Percentiles rank a stretch among this genome's conserved stretches.
These are phyloP conservation scores for Cercospora sp. DNA, from an alignment of 2,329 filamentous ascomycete species.

Conservation along the genomic window DNA sequence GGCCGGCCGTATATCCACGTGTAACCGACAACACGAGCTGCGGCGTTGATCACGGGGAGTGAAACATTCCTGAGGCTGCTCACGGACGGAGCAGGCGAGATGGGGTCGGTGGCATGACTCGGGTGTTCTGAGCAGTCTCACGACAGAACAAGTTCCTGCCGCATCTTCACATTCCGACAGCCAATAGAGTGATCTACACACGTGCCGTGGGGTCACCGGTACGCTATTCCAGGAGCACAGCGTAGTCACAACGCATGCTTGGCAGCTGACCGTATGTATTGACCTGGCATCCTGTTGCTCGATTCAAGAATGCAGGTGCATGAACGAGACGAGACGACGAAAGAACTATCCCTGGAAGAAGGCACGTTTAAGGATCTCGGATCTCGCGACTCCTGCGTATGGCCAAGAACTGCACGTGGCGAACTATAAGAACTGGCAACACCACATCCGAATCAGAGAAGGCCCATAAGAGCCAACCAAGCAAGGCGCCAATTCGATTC, in stretches of 20 bases:
- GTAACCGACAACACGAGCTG: conserved; percentile 8
- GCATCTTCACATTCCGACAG: conserved; percentile 6
- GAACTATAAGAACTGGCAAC: neutral
- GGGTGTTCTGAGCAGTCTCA: conserved; percentile 1
- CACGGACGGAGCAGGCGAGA: neutral
- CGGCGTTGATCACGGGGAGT: conserved; percentile 7
- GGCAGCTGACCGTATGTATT: conserved; percentile 8
- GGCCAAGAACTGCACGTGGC: neutral
- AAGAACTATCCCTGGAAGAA: neutral
- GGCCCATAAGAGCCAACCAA: neutral
- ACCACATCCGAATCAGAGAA: neutral
- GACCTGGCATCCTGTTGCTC: neutral
- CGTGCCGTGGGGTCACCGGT: neutral
- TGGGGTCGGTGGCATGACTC: neutral
- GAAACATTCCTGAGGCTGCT: conserved; percentile 13
- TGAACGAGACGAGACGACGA: neutral
- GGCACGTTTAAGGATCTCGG: neutral
- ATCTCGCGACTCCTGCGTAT: conserved; percentile 1
- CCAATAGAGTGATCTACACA: conserved; percentile 14
- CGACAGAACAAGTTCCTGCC: neutral
- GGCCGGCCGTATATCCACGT: neutral
- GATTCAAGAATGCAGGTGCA: conserved; percentile 12
- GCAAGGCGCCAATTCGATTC: neutral
- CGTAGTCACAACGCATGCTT: conserved; percentile 3
- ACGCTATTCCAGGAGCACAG: conserved; percentile 11